Evolutionary conservation across 306 rosid species (phyloP).

Genomic region (Gleditsia sinensis): DNA sequence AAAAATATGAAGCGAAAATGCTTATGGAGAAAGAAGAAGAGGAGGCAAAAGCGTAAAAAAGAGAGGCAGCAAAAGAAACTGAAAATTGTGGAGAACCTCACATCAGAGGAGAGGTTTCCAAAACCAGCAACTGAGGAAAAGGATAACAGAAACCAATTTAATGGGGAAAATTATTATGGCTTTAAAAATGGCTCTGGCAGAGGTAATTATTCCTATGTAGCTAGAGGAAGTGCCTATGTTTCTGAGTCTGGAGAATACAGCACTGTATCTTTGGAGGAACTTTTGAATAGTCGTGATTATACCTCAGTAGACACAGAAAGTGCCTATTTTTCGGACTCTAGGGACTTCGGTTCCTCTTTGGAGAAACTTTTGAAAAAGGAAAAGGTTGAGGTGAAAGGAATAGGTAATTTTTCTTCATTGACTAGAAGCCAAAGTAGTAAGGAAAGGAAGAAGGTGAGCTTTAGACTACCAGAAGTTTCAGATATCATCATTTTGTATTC

Average conservation of each 20-base stretch:
- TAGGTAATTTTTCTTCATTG: constrained; percentile 29
- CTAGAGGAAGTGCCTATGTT: background rate
- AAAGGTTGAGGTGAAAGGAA: constrained; percentile 35
- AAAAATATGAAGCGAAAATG: constrained; percentile 38
- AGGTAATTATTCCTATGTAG: no score
- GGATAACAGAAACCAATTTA: background rate
- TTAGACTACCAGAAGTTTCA: constrained; percentile 45
- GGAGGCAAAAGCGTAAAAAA: background rate
- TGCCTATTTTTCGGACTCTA: background rate
- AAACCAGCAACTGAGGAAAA: constrained; percentile 29
- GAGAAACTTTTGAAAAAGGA: constrained; percentile 41
- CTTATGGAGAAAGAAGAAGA: constrained; percentile 25
- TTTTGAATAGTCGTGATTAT: background rate
- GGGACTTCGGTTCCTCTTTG: constrained; percentile 13
- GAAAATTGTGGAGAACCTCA: constrained; percentile 8
- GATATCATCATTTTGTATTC: constrained; percentile 50
- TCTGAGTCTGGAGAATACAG: background rate
- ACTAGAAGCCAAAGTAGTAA: constrained; percentile 28
- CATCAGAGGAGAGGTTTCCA: constrained; percentile 45
- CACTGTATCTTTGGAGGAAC: background rate
- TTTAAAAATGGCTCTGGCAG: background rate
- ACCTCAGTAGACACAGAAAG: background rate
- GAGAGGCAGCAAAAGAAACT: background rate
- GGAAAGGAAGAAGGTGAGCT: constrained; percentile 44
- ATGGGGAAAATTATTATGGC: background rate